Percentiles rank a stretch among this genome's conserved stretches.
These are phyloP conservation scores for Wallemia mellicola DNA, from an alignment of 1,284 basidiomycete species.

Conservation along the genomic window DNA sequence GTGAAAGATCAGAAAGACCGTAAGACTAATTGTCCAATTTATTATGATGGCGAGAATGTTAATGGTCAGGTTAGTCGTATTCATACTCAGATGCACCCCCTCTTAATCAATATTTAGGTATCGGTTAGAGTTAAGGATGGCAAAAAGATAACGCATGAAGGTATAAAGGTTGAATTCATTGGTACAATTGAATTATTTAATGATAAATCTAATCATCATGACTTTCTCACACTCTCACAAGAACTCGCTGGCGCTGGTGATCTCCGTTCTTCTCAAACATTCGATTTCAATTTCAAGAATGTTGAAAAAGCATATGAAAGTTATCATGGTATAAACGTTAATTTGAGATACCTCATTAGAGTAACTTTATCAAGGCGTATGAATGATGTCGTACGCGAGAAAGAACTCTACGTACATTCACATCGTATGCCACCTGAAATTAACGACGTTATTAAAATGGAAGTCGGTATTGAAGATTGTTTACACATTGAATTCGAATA, in stretches of 20 bases:
- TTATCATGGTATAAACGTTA: constrained; percentile 94
- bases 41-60: constrained; percentile 78
- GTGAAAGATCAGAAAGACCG: constrained; percentile 49
- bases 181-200: constrained; percentile 93
- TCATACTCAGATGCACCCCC: not conserved
- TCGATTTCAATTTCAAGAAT: constrained; percentile 91
- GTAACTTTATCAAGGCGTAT: constrained; percentile 67
- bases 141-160: constrained; percentile 81
- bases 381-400: constrained; percentile 75
- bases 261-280: constrained; percentile 75
- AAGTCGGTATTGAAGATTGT: constrained; percentile 96
- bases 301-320: constrained; percentile 98
- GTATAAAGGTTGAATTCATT: constrained; percentile 90
- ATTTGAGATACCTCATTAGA: constrained; percentile 84
- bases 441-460: constrained; percentile 98
- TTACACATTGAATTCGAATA: constrained; percentile 98
- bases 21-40: constrained; percentile 57
- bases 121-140: constrained; percentile 70
- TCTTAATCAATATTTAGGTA: constrained; percentile 24
- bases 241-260: constrained; percentile 82
- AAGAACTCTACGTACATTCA: constrained; percentile 88
- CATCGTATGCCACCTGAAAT: constrained; percentile 94
- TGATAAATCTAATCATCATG: constrained; percentile 87
- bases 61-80: constrained; percentile 36
- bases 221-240: constrained; percentile 82